Evolutionary conservation across 2,329 filamentous ascomycete species (phyloP), one percentile per base, ranked within the genome.

Genomic region (Aureobasidium musti): DNA sequence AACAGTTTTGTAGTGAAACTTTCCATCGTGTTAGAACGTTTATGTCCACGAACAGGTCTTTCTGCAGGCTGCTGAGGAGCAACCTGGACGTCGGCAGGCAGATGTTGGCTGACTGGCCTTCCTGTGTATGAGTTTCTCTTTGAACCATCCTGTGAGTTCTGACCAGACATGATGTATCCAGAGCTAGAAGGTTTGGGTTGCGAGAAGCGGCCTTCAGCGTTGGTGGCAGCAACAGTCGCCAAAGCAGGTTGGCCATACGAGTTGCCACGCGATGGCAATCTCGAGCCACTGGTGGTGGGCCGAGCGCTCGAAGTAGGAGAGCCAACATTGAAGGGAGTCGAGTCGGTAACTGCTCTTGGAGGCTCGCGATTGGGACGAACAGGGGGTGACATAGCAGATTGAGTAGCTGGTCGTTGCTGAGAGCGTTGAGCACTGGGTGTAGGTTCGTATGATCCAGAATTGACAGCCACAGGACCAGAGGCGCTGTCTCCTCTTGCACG

Each of bases 171-270:
- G 59, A 86, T 86, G 75, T 92, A 91, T 43, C 73, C 89, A 86
- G 70, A 83, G 28, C 49, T 28, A 79, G 77, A 83, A 1, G 41
- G 21, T 13, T 47, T 47, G 76, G 84, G 86, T 79, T 97, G 94
- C 70, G 95, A 91, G 73, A 98, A 92, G 69, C 90, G 90, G 69
- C 92, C 94, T 76, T 97, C 91, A 4, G 86, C 92, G 77, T 95
- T 97, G 63, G 92, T 95, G 71, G 90, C 89, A 57, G 92, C 92
- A 68, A 97, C 89, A 56, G 92, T 87, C 35, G 95, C 93, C 65
- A 92, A 91, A 53, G 89, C 89, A 57, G 94, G 95, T 77, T 96
- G 91, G 70, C 91, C 91, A 77, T 98, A 97, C 67, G 91, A 89
- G 76, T 83, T 83, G 47, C 90, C 84, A 70, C 90, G 87, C 71